A percentile compares a stretch with the other conserved stretches of the same genome.
phyloP scores from a whole-genome alignment of 169 alveolate genomes.

The Babesia bigemina region DNA sequence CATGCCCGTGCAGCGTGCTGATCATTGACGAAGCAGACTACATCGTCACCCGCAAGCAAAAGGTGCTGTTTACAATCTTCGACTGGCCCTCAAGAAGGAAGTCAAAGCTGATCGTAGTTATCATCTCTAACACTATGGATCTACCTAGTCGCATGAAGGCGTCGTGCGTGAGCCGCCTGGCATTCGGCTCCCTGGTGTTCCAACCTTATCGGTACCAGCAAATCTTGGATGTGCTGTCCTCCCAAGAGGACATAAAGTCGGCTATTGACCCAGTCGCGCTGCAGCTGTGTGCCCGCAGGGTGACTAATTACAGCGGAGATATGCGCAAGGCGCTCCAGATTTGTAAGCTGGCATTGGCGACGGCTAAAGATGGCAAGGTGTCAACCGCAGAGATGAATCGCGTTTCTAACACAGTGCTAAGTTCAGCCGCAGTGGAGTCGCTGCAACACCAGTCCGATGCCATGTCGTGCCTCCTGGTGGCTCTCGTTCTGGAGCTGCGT shows the following conservation, averaged over 20 bases:
- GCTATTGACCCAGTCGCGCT: constrained; percentile 71
- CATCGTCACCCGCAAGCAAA: constrained; percentile 76
- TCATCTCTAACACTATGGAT: constrained; percentile 86
- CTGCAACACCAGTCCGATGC: constrained; percentile 69
- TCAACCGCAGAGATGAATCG: constrained; percentile 72
- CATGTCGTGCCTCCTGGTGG: constrained; percentile 68
- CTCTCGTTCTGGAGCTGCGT: constrained; percentile 67
- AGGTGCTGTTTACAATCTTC: constrained; percentile 83
- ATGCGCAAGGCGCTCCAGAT: constrained; percentile 82
- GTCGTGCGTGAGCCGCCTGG: constrained; percentile 77
- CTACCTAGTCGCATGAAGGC: constrained; percentile 80
- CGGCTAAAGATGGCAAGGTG: constrained; percentile 68
- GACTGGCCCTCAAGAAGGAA: constrained; percentile 82
- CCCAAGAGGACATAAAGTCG: constrained; percentile 35
- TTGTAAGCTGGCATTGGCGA: constrained; percentile 73
- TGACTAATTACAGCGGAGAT: constrained; percentile 82
- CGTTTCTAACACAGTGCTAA: constrained; percentile 71
- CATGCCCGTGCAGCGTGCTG: constrained; percentile 37
- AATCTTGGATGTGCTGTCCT: constrained; percentile 71
- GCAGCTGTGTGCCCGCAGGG: constrained; percentile 81
- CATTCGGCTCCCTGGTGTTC: constrained; percentile 79
- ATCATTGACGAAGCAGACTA: constrained; percentile 80
- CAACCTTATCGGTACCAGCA: constrained; percentile 83
- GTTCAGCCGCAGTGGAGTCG: constrained; percentile 71
- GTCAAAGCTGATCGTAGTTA: constrained; percentile 80